A percentile compares a stretch with the other conserved stretches of the same genome.
phyloP scores from a whole-genome alignment of 495 filamentous ascomycete species.

The Symbiotaphrina buchneri region DNA sequence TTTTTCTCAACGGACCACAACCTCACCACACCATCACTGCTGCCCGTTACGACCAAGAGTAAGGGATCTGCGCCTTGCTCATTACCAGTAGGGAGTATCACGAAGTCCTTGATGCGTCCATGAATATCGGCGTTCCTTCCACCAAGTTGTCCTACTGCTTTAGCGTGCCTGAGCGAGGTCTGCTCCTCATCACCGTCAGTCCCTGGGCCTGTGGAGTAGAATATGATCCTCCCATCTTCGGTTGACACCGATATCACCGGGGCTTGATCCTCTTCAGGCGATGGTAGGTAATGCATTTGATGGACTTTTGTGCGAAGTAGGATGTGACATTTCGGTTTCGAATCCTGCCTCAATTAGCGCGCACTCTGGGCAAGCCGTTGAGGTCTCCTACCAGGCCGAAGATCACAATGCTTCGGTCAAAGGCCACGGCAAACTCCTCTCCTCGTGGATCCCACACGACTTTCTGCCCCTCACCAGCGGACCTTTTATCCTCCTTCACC shows the following conservation, averaged over 20 bases:
- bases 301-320: slow-evolving; percentile 60
- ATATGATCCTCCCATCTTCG: slow-evolving; percentile 73
- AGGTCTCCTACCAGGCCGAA: slow-evolving; percentile 44
- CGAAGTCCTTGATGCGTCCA: slow-evolving; percentile 77
- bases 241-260: slow-evolving; percentile 60
- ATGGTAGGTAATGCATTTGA: slow-evolving; percentile 41
- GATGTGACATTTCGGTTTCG: slow-evolving; percentile 49
- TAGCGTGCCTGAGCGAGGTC: slow-evolving; percentile 4
- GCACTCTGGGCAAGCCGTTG: neutral
- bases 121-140: slow-evolving; percentile 41
- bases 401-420: slow-evolving; percentile 66
- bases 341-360: slow-evolving; percentile 27
- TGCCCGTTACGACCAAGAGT: slow-evolving; percentile 45
- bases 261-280: slow-evolving; percentile 15
- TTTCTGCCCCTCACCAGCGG: slow-evolving; percentile 59
- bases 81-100: slow-evolving; percentile 25
- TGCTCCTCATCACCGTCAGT: too few species aligned
- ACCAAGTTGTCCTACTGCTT: slow-evolving; percentile 46
- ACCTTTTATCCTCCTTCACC: slow-evolving; percentile 52
- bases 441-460: slow-evolving; percentile 57
- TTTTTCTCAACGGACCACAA: slow-evolving; percentile 37
- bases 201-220: slow-evolving; percentile 49
- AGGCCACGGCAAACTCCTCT: slow-evolving; percentile 72
- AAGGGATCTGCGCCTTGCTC: slow-evolving; percentile 12
- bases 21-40: slow-evolving; percentile 63